Evolutionary conservation across 176 grass and related monocot genomes (phyloP).

Genomic region (Avena insularis): DNA sequence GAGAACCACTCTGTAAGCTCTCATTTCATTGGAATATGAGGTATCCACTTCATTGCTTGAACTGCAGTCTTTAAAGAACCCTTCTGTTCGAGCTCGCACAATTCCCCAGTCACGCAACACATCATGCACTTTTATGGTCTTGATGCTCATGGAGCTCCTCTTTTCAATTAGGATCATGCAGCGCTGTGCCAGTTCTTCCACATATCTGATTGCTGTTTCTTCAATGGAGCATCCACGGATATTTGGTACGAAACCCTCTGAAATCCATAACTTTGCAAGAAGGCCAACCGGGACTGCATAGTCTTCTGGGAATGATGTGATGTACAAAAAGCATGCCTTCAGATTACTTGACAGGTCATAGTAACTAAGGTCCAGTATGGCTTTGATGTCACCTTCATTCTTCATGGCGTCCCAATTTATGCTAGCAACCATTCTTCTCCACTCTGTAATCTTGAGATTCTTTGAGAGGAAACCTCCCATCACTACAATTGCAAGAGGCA

Average conservation of each 20-base stretch:
- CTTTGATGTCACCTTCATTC: constrained; percentile 29
- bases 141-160: constrained; percentile 8
- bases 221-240: neutral
- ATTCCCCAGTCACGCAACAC: constrained; percentile 30
- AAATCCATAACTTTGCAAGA: constrained; percentile 23
- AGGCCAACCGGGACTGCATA: constrained; percentile 4
- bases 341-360: constrained; percentile 26
- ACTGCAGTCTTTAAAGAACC: constrained; percentile 28
- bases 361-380: constrained; percentile 32
- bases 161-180: constrained; percentile 19
- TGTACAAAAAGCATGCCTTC: constrained; percentile 31
- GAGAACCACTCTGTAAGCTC: constrained; percentile 30
- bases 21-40: constrained; percentile 24
- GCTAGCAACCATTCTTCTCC: constrained; percentile 28
- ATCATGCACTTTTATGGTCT: constrained; percentile 9
- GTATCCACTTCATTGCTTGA: constrained; percentile 22
- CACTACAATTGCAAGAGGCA: constrained; percentile 21
- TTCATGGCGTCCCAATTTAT: constrained; percentile 27
- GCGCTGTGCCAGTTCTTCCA: constrained; percentile 22
- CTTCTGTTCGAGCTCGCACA: constrained; percentile 24
- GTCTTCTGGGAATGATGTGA: constrained; percentile 34
- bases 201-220: neutral
- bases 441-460: constrained; percentile 13
- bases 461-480: constrained; percentile 32
- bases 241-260: constrained; percentile 28